These are phyloP conservation scores for Centaurea solstitialis DNA, from an alignment of 129 eudicot genomes.

Conservation along the genomic window DNA sequence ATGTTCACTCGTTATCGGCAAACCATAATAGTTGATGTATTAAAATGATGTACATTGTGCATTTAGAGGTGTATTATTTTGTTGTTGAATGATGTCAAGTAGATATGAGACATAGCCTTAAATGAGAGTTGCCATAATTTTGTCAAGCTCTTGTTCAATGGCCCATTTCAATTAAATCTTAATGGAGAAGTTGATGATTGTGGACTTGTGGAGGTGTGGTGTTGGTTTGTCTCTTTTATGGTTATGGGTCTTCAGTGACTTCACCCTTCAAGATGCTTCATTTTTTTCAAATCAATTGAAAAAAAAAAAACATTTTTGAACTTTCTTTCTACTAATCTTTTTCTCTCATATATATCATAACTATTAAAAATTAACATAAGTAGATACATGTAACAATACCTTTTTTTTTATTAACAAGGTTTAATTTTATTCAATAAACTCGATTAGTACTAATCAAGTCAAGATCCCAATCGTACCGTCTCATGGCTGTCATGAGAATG, in stretches of 20 bases:
- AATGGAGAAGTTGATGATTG: constrained; percentile 17
- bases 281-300: neutral
- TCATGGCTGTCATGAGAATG: neutral
- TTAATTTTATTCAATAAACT: neutral
- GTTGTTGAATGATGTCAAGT: constrained; percentile 15
- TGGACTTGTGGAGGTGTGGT: too few relatives aligned
- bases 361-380: too few relatives aligned
- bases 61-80: constrained; percentile 11
- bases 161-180: constrained; percentile 16
- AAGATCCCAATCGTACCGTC: neutral
- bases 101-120: constrained; percentile 34
- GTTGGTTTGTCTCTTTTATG: neutral
- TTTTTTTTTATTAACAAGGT: neutral
- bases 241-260: neutral
- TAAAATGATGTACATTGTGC: constrained; percentile 1
- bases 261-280: neutral
- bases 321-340: neutral
- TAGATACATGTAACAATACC: too few relatives aligned
- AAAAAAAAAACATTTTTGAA: too few relatives aligned
- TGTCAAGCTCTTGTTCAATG: constrained; percentile 11
- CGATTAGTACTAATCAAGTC: neutral
- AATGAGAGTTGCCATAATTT: constrained; percentile 14
- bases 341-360: too few relatives aligned
- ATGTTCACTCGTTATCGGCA: constrained; percentile 12
- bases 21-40: constrained; percentile 7